Base-by-base conservation (phyloP, 2,329 filamentous ascomycete genomes). In the Aphanoascus verrucosus region DNA sequence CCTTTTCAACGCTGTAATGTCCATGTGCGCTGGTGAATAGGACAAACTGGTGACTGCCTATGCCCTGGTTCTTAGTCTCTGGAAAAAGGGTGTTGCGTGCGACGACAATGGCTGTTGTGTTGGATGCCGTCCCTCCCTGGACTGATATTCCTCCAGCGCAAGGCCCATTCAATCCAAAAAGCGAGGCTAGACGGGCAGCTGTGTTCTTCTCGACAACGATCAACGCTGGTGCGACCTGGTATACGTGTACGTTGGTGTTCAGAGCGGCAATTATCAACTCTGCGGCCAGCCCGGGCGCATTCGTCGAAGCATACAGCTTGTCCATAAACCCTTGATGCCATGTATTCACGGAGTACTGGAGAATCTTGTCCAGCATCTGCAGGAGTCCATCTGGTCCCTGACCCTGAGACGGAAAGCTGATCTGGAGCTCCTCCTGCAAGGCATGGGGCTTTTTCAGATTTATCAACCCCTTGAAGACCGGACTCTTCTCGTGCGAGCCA, bases 321-420 rank as follows among this genome's bases (percentile, higher is more conserved):
- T 96, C 90, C 64, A 97, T 72, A 70, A 97, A 98, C 9, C 91
- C 91, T 69, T 95, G 90, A 64, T 94, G 86, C 87, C 90, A 97
- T n/a, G 91, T 96, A 71, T 98, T 98, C 64, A 97, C 91, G 64
- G 86, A 93, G 69, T 94, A 89, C 58, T 80, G 77, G 41, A 97
- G 75, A 17, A 96, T 76, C 56, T 82, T 79, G 59, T 82, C 74
- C 44, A 94, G 77, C 2, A 81, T 80, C 34, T 81, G 76, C 28
- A 95, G 72, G 32, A 96, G 72, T 0, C 90, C 91, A 42, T 86
- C 79, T 61, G 85, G 85, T 0, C 83, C 85, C 57, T 72, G 73
- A 6, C 80, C 83, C 2, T 68, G 70, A 1, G 70, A 62, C 0
- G 85, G 82, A 5, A 88, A 72, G 5, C 66, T 61, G 6, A 74